Base-by-base conservation (phyloP, 2,329 filamentous ascomycete genomes). In the Fusarium xylarioides region DNA sequence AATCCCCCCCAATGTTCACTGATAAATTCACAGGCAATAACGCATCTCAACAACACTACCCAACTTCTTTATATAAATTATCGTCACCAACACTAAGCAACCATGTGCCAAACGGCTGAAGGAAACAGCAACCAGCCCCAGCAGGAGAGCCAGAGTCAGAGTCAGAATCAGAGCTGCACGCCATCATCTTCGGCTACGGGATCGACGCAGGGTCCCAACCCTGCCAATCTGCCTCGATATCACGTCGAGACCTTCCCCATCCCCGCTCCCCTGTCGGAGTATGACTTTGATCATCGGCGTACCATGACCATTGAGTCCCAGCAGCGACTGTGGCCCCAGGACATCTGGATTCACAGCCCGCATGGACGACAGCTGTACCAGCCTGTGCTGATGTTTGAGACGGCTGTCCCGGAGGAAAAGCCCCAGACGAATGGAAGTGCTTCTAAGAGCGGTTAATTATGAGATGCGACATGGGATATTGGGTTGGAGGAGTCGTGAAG, bases 261-360 rank as follows among this genome's bases (percentile, higher is more conserved):
- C 16, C 54, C 70, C 1, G 56, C 56, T 3, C 46, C 53, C 2
- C 37, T 32, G 19, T 35, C 35, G 4, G 43, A 30, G 16, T 49
- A 46, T 37, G 70, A 66, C 32, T 16, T 35, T 11, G 44, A 74
- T 11, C 37, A 74, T 12, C 70, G 70, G 0, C 49, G 49, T 0
- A 71, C 35, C 5, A 60, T 73, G 19, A 71, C 43, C 2, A 58
- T 73, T 11, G 26, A 60, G 8, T 60, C 64, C 0, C 40, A 64
- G 19, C 63, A 47, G 16, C 37, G 44, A 3, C 37, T 50, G 6
- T 73, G 55, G 43, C 72, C 72, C 0, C 65, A 74, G 46, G 72
- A 74, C 26, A 70, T 74, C 19, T 74, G 72, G 72, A 43, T 74
- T n/a, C 28, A 73, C 28, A 57, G 44, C 28, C 69, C 69, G 2